Percentiles rank a stretch among this genome's conserved stretches.
Evolutionary conservation across 805 yeast species (phyloP).

Genomic region (Ogataea pignaliae): DNA sequence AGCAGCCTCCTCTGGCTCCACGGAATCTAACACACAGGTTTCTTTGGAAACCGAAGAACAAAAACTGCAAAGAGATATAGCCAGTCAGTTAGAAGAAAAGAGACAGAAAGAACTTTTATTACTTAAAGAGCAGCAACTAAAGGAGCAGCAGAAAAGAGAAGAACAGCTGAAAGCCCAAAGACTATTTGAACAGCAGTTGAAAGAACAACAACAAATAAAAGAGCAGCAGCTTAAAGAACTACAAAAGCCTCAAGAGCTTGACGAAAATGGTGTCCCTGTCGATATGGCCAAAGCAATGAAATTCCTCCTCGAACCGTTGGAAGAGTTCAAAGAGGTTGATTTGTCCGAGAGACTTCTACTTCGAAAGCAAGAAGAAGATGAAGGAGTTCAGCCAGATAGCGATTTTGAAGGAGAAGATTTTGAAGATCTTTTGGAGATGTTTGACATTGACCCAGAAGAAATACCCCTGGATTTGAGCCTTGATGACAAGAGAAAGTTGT

Average conservation of each 20-base stretch:
- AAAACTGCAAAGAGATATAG: no score
- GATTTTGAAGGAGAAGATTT: constrained; percentile 25
- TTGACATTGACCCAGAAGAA: constrained; percentile 30
- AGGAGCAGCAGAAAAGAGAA: background rate
- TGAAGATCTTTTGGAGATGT: constrained; percentile 27
- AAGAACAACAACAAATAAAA: background rate
- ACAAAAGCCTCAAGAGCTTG: background rate
- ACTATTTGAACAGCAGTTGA: background rate
- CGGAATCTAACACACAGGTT: no score
- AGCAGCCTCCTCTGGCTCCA: no score
- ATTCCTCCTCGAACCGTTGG: constrained; percentile 21
- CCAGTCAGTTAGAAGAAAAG: background rate
- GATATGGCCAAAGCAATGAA: constrained; percentile 24
- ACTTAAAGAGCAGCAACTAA: background rate
- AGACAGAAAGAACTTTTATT: background rate
- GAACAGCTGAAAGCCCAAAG: background rate
- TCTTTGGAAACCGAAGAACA: no score
- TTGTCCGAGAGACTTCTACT: constrained; percentile 20
- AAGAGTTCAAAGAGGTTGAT: constrained; percentile 16
- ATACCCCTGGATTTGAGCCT: constrained; percentile 34
- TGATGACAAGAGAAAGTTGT: constrained; percentile 55
- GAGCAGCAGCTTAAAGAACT: background rate
- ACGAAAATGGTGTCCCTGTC: constrained; percentile 17
- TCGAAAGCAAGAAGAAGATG: constrained; percentile 27
- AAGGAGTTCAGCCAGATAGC: constrained; percentile 21